Percentiles rank a stretch among this genome's conserved stretches.
Evolutionary conservation across 257 asterid genomes (phyloP).

Genomic region (Nicotiana paniculata): DNA sequence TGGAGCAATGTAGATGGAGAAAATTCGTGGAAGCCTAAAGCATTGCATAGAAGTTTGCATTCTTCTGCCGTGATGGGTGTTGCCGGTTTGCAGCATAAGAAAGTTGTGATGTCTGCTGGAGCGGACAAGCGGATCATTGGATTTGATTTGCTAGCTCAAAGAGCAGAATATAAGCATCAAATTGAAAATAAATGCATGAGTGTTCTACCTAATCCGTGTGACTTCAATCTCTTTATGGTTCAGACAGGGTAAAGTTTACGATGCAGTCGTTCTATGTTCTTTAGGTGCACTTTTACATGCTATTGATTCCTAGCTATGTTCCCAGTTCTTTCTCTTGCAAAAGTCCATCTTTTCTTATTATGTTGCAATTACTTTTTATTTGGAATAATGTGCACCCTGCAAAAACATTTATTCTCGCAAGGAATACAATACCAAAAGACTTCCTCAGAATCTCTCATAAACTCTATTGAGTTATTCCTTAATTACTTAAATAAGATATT

Average conservation of each 20-base stretch:
- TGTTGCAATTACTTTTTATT: background rate
- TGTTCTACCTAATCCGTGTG: slow-evolving; percentile 82
- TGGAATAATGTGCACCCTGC: background rate
- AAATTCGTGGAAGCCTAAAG: slow-evolving; percentile 55
- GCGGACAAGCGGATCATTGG: slow-evolving; percentile 76
- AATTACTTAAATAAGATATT: background rate
- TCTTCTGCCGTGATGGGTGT: slow-evolving; percentile 94
- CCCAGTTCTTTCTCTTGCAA: background rate
- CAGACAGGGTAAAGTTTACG: slow-evolving; percentile 68
- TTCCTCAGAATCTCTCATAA: background rate
- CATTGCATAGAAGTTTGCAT: slow-evolving; percentile 57
- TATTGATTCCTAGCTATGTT: background rate
- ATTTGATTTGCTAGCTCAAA: slow-evolving; percentile 46
- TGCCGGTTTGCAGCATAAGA: slow-evolving; percentile 82
- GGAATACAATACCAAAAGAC: background rate
- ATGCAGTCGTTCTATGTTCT: slow-evolving; percentile 1
- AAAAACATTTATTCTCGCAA: background rate
- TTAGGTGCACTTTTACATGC: slow-evolving; percentile 3
- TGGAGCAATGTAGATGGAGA: slow-evolving; percentile 69
- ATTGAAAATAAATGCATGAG: slow-evolving; percentile 91
- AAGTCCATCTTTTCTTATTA: background rate
- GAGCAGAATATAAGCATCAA: slow-evolving; percentile 64
- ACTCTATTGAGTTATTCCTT: background rate
- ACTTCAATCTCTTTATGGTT: slow-evolving; percentile 95
- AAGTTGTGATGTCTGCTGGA: slow-evolving; percentile 74